Evolutionary conservation across 371 early-diverging fungal genomes (phyloP).

Genomic region (Rhizomucor miehei): DNA sequence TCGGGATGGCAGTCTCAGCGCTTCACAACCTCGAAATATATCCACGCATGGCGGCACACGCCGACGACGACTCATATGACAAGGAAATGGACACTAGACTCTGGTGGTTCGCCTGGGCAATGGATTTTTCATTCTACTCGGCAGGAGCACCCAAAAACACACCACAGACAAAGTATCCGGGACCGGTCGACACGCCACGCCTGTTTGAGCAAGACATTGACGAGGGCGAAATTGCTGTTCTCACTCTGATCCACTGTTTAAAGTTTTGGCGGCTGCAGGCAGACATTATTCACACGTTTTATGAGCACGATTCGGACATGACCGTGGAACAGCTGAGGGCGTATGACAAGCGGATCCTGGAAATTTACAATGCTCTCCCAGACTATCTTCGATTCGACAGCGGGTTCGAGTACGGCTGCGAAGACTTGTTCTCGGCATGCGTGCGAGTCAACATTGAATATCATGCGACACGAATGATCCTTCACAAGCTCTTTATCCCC

Average conservation of each 20-base stretch:
- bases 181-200: conserved; percentile 29
- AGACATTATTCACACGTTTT: conserved; percentile 31
- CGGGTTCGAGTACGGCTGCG: conserved; percentile 44
- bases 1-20: conserved; percentile 45
- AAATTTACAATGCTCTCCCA: conserved; percentile 28
- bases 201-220: conserved; percentile 47
- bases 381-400: conserved; percentile 38
- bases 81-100: conserved; percentile 49
- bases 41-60: conserved; percentile 34
- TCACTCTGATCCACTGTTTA: conserved; percentile 27
- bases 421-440: conserved; percentile 37
- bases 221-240: conserved; percentile 30
- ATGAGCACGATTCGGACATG: conserved; percentile 44
- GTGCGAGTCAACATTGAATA: conserved; percentile 46
- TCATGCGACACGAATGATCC: conserved; percentile 43
- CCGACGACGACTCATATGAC: conserved; percentile 34
- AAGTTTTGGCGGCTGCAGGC: conserved; percentile 42
- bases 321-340: conserved; percentile 36
- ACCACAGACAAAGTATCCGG: conserved; percentile 24
- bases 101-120: conserved; percentile 51
- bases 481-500: conserved; percentile 46
- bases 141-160: conserved; percentile 35
- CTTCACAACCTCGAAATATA: conserved; percentile 42
- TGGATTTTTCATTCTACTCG: conserved; percentile 41
- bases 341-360: conserved; percentile 30